These are phyloP conservation scores for Gyrodon lividus DNA, from an alignment of 768 basidiomycete genomes.

Conservation along the genomic window DNA sequence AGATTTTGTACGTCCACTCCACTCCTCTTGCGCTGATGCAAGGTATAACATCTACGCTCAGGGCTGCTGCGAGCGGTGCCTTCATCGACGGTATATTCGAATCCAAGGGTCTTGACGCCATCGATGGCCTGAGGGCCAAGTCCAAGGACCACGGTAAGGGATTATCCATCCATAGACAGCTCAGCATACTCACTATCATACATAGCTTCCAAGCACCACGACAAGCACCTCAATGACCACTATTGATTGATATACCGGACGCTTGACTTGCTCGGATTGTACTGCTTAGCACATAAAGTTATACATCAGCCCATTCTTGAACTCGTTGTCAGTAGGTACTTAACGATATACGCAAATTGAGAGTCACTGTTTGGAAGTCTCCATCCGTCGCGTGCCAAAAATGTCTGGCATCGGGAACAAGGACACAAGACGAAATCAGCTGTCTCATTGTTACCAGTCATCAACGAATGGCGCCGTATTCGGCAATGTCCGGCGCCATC, in stretches of 20 bases:
- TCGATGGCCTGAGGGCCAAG: conserved; percentile 38
- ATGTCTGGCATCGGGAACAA: no score
- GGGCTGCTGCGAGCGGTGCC: conserved; percentile 55
- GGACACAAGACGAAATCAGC: no score
- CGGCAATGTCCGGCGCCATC: no score
- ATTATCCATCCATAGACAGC: no score
- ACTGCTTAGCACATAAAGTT: background rate
- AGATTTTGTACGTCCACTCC: conserved; percentile 39
- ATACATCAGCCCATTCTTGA: no score
- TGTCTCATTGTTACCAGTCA: no score
- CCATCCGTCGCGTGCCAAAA: no score
- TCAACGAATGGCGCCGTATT: no score
- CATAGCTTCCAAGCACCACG: conserved; percentile 10
- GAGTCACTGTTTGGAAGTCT: no score
- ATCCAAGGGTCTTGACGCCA: conserved; percentile 54
- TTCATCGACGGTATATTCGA: conserved; percentile 56
- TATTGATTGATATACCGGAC: background rate
- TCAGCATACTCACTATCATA: background rate
- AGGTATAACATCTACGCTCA: conserved; percentile 14
- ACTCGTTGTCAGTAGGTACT: no score
- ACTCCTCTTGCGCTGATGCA: background rate
- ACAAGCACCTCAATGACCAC: background rate
- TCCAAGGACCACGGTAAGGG: conserved; percentile 39
- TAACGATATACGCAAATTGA: no score
- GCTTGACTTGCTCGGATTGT: background rate